Conservation (phyloP, 371 early-diverging fungal species). For the Lichtheimia hyalospora region DNA sequence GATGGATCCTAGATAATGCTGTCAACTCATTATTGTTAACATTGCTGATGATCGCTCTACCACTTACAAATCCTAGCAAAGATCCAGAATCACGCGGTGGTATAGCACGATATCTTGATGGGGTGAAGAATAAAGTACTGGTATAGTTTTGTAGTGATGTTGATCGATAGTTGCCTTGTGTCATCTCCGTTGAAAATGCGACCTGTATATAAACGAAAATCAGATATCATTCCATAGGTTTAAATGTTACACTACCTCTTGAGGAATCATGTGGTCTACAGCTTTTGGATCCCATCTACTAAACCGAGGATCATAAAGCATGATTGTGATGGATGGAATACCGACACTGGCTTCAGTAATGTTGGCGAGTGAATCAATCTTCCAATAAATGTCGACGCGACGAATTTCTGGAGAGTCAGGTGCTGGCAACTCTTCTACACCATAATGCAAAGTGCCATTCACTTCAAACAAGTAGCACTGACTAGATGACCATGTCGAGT, state of each 20-base stretch:
- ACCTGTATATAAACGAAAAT: slow-evolving; percentile 5
- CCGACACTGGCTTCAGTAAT: slow-evolving; percentile 17
- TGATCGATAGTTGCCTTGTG: slow-evolving; percentile 23
- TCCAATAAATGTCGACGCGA: slow-evolving; percentile 45
- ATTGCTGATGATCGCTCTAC: neutral
- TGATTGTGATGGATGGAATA: slow-evolving; percentile 31
- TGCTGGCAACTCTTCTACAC: slow-evolving; percentile 13
- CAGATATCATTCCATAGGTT: neutral
- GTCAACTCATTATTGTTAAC: neutral
- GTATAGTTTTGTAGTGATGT: slow-evolving; percentile 27
- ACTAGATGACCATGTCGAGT: neutral
- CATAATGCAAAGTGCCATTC: slow-evolving; percentile 21
- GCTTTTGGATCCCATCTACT: slow-evolving; percentile 21
- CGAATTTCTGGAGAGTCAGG: slow-evolving; percentile 18
- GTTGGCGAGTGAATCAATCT: slow-evolving; percentile 21
- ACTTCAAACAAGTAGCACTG: slow-evolving; percentile 31
- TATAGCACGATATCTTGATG: slow-evolving; percentile 30
- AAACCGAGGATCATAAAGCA: slow-evolving; percentile 30
- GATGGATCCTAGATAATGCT: slow-evolving; percentile 17
- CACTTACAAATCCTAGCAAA: slow-evolving; percentile 37
- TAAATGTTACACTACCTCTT: slow-evolving; percentile 18
- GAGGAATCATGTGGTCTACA: slow-evolving; percentile 16
- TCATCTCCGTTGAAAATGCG: slow-evolving; percentile 18
- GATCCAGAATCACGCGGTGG: slow-evolving; percentile 22
- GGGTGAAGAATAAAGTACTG: slow-evolving; percentile 26